Base-by-base conservation (phyloP, 176 grass and related monocot genomes). In the Dendrocalamus sinicus region DNA sequence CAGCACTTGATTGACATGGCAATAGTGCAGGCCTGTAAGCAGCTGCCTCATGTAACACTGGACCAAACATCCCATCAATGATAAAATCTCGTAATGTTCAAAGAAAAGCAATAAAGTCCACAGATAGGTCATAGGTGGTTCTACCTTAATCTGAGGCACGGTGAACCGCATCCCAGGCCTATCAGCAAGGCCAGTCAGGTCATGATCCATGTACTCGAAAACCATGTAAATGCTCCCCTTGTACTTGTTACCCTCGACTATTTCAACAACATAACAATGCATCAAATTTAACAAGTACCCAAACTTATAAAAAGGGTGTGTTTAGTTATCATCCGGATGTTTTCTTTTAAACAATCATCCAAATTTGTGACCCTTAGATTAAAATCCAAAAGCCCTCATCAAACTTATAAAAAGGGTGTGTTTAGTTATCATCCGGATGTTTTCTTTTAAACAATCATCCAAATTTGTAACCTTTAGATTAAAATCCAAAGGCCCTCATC, bases 151-250 rank as follows among this genome's bases (percentile, higher is more conserved):
- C 75, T 98, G 93, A 12, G 93, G 88, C 58, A 98, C 83, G 10
- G 88, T 86, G 69, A 98, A 98, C 22, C 86, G 81, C 90, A 95
- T 94, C 22, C 88, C 93, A 62, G 93, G 86, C 79, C 93, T 89
- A 77, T 98, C 96, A 7, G 93, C 76, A 26, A 98, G 84, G 17
- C 96, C 96, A 20, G 91, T 91, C 65, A 95, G 70, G 89, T 98
- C 96, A 89, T 95, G 96, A 53, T 95, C 93, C 93, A 95, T 95
- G 75, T 93, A 95, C 83, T 95, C 91, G 52, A 95, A 95, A 50
- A 95, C 91, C 93, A 93, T 95, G 80, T 95, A 95, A 66, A 95
- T 95, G 80, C 80, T 95, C 77, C 93, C 93, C 74, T 95, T 92
- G 75, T 91, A 95, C 71, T 92, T 95, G 82, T 87, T 92, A 19